These are phyloP conservation scores for Litsea cubeba DNA, from an alignment of 164 flowering plant species.

Conservation along the genomic window DNA sequence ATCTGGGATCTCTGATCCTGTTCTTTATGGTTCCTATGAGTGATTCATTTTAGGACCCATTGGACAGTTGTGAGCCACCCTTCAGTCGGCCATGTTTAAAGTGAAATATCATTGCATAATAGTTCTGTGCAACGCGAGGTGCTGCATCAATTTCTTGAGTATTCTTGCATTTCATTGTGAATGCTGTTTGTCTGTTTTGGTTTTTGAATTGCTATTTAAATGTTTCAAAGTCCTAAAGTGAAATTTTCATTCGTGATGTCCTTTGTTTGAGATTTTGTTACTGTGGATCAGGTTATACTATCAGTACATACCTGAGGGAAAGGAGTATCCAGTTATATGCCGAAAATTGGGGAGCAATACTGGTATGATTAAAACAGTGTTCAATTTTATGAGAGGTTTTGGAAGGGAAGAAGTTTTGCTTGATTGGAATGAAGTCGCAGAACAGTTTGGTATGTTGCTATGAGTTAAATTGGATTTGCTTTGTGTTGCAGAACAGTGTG, in stretches of 20 bases:
- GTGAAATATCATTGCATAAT: too few species aligned
- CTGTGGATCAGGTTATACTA: conserved; percentile 62
- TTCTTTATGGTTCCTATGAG: too few species aligned
- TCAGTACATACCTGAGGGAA: conserved; percentile 83
- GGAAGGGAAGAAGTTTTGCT: conserved; percentile 56
- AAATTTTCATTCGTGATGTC: background rate
- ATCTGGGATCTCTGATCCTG: too few species aligned
- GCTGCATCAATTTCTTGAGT: too few species aligned
- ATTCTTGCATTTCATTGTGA: too few species aligned
- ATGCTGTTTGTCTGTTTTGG: background rate
- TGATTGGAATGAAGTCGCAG: conserved; percentile 87
- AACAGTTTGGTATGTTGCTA: conserved; percentile 50
- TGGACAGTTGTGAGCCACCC: too few species aligned
- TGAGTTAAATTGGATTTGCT: background rate
- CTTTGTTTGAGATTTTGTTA: conserved; percentile 1
- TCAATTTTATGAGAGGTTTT: conserved; percentile 23
- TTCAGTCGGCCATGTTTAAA: too few species aligned
- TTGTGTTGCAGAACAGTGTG: background rate
- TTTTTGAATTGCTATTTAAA: background rate
- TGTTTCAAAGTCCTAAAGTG: background rate
- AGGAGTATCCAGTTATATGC: conserved; percentile 81
- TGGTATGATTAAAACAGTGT: conserved; percentile 37
- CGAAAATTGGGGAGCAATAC: conserved; percentile 37
- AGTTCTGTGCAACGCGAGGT: too few species aligned
- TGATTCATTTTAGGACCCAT: too few species aligned